Base-by-base conservation (phyloP, 768 basidiomycete genomes). In the Podaxis carcinomalis region DNA sequence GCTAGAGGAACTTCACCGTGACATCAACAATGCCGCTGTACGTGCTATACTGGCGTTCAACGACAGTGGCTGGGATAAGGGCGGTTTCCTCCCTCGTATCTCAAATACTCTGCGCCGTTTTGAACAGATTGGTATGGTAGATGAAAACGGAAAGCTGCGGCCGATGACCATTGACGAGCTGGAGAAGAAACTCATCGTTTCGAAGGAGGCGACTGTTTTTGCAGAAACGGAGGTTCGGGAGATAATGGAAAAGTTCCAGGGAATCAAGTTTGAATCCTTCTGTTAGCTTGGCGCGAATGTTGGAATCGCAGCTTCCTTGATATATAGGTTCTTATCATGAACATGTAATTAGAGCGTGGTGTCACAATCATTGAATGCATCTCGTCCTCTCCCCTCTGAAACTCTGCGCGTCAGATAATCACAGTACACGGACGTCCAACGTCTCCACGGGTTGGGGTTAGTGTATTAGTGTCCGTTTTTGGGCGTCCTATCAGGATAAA, bases 11-110 rank as follows among this genome's bases (percentile, higher is more conserved):
- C 78, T 94, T 36, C 92, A 95, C 66, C 88, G 90, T 28, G 92
- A 94, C 65, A 93, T 94, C 74, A 95, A 94, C 72, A 90, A 85
- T 2, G 92, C 92, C 5, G 91, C 92, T 3, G 90, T 93, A 27
- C 83, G 88, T 27, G 90, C 90, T 5, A 87, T 93, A 21, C 79
- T 93, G 25, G 83, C 88, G 1, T 89, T 91, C 77, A 93, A 93
- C 65, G 91, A 94, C 73, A 86, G 81, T 62, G 91, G 92, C 23
- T 93, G 92, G 92, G 92, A 92, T 70, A 80, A 80, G 10, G 75
- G 82, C 62, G 81, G 77, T 3, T 86, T 88, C 68, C 72, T 92
- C 68, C 91, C 91, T 39, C 83, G 84, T n/a, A 71, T 83, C 27
- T 86, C 89, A 28, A 83, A 85, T 63, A 87, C 89, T 2, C 73